Evolutionary conservation across 345 rosid species (phyloP).

Genomic region (Laguncularia racemosa): DNA sequence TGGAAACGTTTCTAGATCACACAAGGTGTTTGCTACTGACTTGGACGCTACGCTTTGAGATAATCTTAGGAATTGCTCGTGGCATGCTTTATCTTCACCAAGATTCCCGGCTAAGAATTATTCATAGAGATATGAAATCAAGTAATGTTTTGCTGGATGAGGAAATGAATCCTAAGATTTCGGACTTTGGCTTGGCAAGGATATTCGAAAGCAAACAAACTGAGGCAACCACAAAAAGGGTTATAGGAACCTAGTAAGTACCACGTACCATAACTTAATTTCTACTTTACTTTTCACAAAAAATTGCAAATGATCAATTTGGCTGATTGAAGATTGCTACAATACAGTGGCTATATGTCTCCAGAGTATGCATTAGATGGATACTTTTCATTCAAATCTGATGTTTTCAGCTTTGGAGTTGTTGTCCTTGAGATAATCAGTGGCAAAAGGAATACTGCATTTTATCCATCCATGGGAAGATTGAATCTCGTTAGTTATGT

Average conservation of each 20-base stretch:
- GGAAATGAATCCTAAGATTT: slow-evolving; percentile 62
- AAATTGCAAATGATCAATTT: neutral
- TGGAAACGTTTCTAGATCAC: neutral
- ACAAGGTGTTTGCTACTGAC: slow-evolving; percentile 9
- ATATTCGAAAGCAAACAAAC: slow-evolving; percentile 60
- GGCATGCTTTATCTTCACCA: slow-evolving; percentile 83
- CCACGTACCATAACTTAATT: neutral
- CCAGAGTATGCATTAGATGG: slow-evolving; percentile 81
- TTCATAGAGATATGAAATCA: slow-evolving; percentile 83
- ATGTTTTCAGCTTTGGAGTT: slow-evolving; percentile 83
- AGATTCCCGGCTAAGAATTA: slow-evolving; percentile 61
- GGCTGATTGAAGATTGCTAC: neutral
- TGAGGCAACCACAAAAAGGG: slow-evolving; percentile 56
- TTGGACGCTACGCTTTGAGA: slow-evolving; percentile 52
- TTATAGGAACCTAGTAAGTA: slow-evolving; percentile 84
- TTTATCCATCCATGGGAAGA: no score
- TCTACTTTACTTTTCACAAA: neutral
- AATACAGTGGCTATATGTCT: slow-evolving; percentile 82
- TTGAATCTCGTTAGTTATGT: neutral
- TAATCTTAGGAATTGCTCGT: slow-evolving; percentile 69
- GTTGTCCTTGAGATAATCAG: slow-evolving; percentile 58
- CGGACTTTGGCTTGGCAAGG: slow-evolving; percentile 89
- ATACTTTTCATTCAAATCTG: slow-evolving; percentile 72
- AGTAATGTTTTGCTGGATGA: slow-evolving; percentile 68
- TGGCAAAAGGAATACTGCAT: slow-evolving; percentile 40